Evolutionary conservation across 1,139 yeast genomes (phyloP).

Genomic region (Zygoascus sp.): DNA sequence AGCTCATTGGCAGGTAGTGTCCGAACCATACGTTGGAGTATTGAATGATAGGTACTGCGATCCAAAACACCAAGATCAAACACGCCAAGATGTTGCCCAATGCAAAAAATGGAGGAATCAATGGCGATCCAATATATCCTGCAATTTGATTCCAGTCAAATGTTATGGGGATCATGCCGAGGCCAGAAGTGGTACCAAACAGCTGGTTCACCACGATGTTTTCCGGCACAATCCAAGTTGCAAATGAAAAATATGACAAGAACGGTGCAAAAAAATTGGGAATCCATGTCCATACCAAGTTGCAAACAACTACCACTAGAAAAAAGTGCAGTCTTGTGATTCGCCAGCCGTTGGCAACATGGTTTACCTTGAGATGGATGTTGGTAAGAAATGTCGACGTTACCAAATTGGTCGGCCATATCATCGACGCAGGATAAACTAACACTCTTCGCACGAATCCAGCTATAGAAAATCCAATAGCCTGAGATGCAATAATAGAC

Average conservation of each 20-base stretch:
- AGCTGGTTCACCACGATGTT: constrained; percentile 56
- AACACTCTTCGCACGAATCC: constrained; percentile 54
- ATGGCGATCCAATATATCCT: constrained; percentile 59
- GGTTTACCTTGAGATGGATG: constrained; percentile 58
- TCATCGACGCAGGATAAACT: constrained; percentile 58
- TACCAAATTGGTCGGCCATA: constrained; percentile 57
- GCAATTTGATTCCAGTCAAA: constrained; percentile 56
- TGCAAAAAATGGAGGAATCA: constrained; percentile 62
- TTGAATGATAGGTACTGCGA: constrained; percentile 46
- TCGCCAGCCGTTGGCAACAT: constrained; percentile 53
- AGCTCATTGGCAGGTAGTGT: constrained; percentile 48
- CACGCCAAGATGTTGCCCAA: constrained; percentile 48
- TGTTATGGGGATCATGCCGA: constrained; percentile 58
- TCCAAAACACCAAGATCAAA: constrained; percentile 43
- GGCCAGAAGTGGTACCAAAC: constrained; percentile 56
- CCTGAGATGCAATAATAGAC: constrained; percentile 52
- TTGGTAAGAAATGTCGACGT: constrained; percentile 51
- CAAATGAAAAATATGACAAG: constrained; percentile 48
- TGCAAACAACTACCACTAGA: constrained; percentile 36
- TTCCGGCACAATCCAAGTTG: constrained; percentile 53
- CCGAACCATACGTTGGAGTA: constrained; percentile 51
- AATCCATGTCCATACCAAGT: constrained; percentile 52
- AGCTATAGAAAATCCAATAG: constrained; percentile 62
- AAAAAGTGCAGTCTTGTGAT: constrained; percentile 49
- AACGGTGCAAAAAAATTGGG: constrained; percentile 53